phyloP scores from a whole-genome alignment of 2,329 filamentous ascomycete species.

The Verticillium tricorpus region DNA sequence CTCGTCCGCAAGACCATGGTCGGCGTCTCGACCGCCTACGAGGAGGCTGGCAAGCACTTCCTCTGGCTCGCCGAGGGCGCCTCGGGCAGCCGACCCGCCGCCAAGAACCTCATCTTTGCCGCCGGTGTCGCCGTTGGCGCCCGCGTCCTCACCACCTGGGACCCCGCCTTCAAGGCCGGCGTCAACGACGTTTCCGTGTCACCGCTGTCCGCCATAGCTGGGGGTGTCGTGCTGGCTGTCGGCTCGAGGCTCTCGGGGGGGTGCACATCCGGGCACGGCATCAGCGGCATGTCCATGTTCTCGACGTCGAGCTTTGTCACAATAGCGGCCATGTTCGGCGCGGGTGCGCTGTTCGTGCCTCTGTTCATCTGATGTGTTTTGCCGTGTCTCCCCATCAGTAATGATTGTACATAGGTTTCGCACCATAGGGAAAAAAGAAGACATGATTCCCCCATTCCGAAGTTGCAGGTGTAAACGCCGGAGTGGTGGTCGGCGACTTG shows the following conservation, averaged over 20 bases:
- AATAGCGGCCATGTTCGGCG: conserved; percentile 52
- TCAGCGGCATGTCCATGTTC: conserved; percentile 61
- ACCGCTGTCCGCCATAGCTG: conserved; percentile 37
- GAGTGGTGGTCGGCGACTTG: neutral
- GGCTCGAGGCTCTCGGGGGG: conserved; percentile 61
- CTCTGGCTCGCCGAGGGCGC: conserved; percentile 34
- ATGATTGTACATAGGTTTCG: neutral
- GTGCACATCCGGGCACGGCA: conserved; percentile 65
- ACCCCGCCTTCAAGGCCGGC: conserved; percentile 23
- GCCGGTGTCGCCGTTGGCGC: conserved; percentile 45
- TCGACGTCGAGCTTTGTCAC: conserved; percentile 59
- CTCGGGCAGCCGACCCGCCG: conserved; percentile 23
- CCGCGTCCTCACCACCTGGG: conserved; percentile 26
- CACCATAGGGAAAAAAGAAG: neutral
- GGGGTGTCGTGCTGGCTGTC: conserved; percentile 54
- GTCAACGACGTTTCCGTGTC: conserved; percentile 24
- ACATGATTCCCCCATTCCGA: neutral
- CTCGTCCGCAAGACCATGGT: conserved; percentile 48
- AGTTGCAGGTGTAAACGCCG: neutral
- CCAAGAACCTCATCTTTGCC: conserved; percentile 46
- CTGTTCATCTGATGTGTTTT: conserved; percentile 11
- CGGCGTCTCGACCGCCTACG: conserved; percentile 58
- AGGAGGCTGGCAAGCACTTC: conserved; percentile 54
- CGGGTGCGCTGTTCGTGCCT: conserved; percentile 30
- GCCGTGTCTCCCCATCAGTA: too few relatives aligned